phyloP scores from a whole-genome alignment of 169 alveolate species.

The Theileria parva region DNA sequence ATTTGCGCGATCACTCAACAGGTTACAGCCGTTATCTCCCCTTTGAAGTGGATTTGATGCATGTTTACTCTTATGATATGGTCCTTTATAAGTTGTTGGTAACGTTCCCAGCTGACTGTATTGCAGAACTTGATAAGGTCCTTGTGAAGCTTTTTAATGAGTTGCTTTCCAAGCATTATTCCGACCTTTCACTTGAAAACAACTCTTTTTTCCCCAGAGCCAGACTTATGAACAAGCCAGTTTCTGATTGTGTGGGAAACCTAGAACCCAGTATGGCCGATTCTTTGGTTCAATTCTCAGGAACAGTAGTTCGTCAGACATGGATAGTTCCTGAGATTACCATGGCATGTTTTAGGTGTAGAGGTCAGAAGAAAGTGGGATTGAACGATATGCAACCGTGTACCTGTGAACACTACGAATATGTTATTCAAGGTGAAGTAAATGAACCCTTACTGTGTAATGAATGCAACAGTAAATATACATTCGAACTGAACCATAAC shows the following conservation, averaged over 20 bases:
- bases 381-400: conserved; percentile 79
- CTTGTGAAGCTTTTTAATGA: conserved; percentile 83
- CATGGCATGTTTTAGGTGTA: conserved; percentile 94
- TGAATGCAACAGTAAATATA: conserved; percentile 86
- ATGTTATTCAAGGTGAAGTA: conserved; percentile 92
- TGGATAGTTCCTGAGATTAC: conserved; percentile 98
- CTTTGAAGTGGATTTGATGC: conserved; percentile 84
- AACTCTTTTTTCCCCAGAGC: conserved; percentile 70
- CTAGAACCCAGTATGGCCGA: conserved; percentile 81
- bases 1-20: conserved; percentile 4
- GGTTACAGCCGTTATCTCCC: conserved; percentile 7
- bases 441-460: conserved; percentile 94
- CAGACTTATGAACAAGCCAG: conserved; percentile 73
- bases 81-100: conserved; percentile 83
- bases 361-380: conserved; percentile 81
- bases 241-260: conserved; percentile 69
- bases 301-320: conserved; percentile 94
- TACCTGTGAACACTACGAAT: conserved; percentile 82
- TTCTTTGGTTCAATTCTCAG: conserved; percentile 90
- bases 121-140: conserved; percentile 90
- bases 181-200: conserved; percentile 7
- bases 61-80: conserved; percentile 82
- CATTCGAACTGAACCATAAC: conserved; percentile 92
- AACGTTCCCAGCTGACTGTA: conserved; percentile 92
- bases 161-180: conserved; percentile 31